Evolutionary conservation across 306 rosid species (phyloP).

Genomic region (Cucumis hystrix): DNA sequence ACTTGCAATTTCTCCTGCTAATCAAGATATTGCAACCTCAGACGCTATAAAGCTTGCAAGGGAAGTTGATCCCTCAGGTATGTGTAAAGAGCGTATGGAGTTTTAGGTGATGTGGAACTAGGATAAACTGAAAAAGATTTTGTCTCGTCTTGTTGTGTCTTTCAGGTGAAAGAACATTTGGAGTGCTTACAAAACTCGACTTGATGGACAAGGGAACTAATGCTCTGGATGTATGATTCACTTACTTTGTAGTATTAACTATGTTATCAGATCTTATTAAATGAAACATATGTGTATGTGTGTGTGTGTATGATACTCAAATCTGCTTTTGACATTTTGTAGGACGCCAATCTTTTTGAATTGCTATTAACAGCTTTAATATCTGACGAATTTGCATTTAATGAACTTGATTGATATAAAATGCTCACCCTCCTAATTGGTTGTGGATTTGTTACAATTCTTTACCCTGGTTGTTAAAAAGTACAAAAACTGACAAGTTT

Average conservation of each 20-base stretch:
- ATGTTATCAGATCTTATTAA: neutral
- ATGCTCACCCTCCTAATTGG: neutral
- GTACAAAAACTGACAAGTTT: slow-evolving; percentile 7
- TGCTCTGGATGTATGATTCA: slow-evolving; percentile 62
- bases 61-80: slow-evolving; percentile 91
- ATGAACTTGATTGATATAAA: neutral
- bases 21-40: slow-evolving; percentile 96
- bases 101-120: neutral
- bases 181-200: slow-evolving; percentile 89
- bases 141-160: slow-evolving; percentile 8
- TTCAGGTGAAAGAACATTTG: slow-evolving; percentile 93
- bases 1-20: slow-evolving; percentile 89
- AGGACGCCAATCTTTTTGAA: neutral
- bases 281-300: neutral
- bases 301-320: neutral
- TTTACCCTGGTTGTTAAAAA: slow-evolving; percentile 4
- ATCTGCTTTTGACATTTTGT: neutral
- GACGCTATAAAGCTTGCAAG: slow-evolving; percentile 87
- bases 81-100: neutral
- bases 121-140: neutral
- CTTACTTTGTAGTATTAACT: neutral
- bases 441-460: neutral
- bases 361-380: neutral
- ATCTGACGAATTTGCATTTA: neutral
- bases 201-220: slow-evolving; percentile 97